Conservation (phyloP, 2,329 filamentous ascomycete species). For the Teratosphaeria zuluensis region DNA sequence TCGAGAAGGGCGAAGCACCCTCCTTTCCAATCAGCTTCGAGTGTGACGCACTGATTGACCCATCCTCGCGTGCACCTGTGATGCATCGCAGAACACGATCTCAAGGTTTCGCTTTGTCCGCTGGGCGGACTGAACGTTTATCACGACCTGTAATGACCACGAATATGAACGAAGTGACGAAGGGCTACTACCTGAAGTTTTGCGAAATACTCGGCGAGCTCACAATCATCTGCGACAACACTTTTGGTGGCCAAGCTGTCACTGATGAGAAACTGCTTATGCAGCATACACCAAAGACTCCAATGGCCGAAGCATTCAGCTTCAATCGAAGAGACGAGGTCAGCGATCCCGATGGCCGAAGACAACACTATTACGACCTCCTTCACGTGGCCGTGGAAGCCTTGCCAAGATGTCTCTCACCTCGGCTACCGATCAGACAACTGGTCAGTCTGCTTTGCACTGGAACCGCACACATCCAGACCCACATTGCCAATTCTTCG, state of each 20-base stretch:
- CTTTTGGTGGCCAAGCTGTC: conserved; percentile 91
- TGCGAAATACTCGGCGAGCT: conserved; percentile 94
- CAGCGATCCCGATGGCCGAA: conserved; percentile 63
- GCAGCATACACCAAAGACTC: conserved; percentile 80
- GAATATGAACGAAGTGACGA: conserved; percentile 62
- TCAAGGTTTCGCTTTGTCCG: conserved; percentile 27
- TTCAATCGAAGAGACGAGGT: conserved; percentile 78
- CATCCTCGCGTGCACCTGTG: conserved; percentile 26
- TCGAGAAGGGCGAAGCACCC: conserved; percentile 77
- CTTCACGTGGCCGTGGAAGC: conserved; percentile 93
- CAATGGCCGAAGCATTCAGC: conserved; percentile 87
- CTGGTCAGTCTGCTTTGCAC: conserved; percentile 93
- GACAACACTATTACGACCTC: conserved; percentile 90
- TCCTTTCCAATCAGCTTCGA: conserved; percentile 67
- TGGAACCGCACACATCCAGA: conserved; percentile 88
- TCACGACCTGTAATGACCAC: conserved; percentile 53
- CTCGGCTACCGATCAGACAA: conserved; percentile 84
- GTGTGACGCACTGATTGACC: conserved; percentile 34
- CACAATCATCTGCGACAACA: conserved; percentile 90
- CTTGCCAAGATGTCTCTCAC: conserved; percentile 82
- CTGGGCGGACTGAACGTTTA: conserved; percentile 52
- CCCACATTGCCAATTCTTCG: conserved; percentile 84
- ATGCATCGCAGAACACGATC: conserved; percentile 26
- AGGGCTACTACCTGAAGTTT: conserved; percentile 80
- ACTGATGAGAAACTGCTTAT: conserved; percentile 78